Base-by-base conservation (phyloP, 305 asterid species). In the Fraxinus greggii region DNA sequence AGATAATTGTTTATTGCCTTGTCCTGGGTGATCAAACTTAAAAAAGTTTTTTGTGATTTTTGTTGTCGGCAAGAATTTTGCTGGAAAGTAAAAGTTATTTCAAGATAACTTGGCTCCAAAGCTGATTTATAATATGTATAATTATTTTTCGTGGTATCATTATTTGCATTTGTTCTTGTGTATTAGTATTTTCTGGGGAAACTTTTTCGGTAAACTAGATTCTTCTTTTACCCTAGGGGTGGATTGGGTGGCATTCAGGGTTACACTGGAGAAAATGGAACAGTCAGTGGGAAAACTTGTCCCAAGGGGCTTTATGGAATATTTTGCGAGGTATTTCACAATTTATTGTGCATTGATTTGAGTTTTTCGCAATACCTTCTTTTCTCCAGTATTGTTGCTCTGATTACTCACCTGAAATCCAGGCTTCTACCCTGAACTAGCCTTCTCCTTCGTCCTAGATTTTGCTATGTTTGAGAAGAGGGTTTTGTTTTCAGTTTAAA, bases 261-360 rank as follows among this genome's bases (percentile, higher is more conserved):
- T 77, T 80, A 87, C 65, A 81, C 83, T 84, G 99, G 99, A 35
- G 98, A 87, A 83, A 89, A 85, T 85, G 99, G 99, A 80, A 89
- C 97, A 13, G 80, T 97, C 87, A 95, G 94, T 77, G 99, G 98
- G 80, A 95, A 90, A 90, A 92, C 97, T 73, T 97, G 99, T 81
- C 99, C 99, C n/a, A 90, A 85, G 88, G 99, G 99, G 75, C 98
- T 97, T 79, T 93, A 92, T 88, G 99, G 99, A 78, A 90, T 78
- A 81, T 97, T 92, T 79, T 97, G 99, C 63, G 89, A 92, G 98
- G 98, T 95, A 89, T 76, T 76, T 77, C 38, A 63, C 17, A 15
- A 24, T 83, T 81, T 61, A 81, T 75, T 63, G 32, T 1, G 78
- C 40, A 5, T 28, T 79, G 8, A 19, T 56, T 33, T 21, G 72